Evolutionary conservation across 2,329 filamentous ascomycete species (phyloP).

Genomic region (Aspergillus candidus): DNA sequence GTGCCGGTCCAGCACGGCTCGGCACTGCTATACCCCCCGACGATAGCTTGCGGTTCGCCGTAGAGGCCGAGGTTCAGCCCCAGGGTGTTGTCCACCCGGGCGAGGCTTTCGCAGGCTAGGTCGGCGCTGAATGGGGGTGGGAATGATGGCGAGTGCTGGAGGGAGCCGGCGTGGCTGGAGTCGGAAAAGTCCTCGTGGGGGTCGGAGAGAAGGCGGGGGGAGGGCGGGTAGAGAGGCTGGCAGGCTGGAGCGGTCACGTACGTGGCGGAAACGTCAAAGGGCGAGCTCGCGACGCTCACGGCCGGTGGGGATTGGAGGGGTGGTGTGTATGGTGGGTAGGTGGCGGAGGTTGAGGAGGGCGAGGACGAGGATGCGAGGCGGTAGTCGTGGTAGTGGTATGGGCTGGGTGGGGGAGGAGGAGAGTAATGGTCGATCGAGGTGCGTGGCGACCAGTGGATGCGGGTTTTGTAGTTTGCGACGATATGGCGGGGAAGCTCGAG

Average conservation of each 20-base stretch:
- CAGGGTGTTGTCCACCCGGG: constrained; percentile 22
- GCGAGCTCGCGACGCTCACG: constrained; percentile 32
- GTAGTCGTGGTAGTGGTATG: constrained; percentile 28
- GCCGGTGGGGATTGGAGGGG: constrained; percentile 37
- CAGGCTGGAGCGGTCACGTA: constrained; percentile 31
- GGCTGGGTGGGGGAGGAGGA: constrained; percentile 28
- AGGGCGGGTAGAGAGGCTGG: constrained; percentile 31
- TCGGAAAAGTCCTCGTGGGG: constrained; percentile 29
- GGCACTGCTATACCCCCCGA: constrained; percentile 30
- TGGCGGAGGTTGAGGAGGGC: constrained; percentile 32
- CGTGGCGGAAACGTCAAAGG: constrained; percentile 29
- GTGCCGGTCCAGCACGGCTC: constrained; percentile 34
- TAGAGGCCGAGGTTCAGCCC: constrained; percentile 28
- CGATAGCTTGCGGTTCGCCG: constrained; percentile 27
- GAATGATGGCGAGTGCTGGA: constrained; percentile 33
- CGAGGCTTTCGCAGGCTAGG: constrained; percentile 24
- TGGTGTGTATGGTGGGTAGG: constrained; percentile 37
- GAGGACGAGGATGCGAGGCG: constrained; percentile 31
- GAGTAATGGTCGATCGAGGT: constrained; percentile 34
- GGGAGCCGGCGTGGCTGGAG: constrained; percentile 23
- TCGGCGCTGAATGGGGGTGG: constrained; percentile 34
- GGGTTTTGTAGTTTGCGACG: constrained; percentile 61
- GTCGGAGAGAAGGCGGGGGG: constrained; percentile 32
- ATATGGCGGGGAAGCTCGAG: constrained; percentile 69
- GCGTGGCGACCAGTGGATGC: constrained; percentile 57